Conservation (phyloP, 768 basidiomycete genomes). For the Dacryopinax primogenitus region DNA sequence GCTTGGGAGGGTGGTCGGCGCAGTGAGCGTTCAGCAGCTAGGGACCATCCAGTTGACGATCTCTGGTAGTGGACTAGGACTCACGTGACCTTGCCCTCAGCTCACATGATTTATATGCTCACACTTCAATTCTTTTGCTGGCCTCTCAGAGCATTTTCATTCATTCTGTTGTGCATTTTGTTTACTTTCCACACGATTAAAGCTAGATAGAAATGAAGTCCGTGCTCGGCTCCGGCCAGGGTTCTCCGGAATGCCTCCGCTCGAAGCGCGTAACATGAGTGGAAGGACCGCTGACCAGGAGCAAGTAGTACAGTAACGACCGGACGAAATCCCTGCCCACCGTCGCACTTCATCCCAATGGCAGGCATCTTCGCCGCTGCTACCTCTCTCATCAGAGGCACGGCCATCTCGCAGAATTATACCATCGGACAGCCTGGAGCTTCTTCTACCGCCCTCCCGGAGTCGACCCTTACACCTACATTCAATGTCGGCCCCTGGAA, state of each 20-base stretch:
- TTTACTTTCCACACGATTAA: too few relatives aligned
- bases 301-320: too few relatives aligned
- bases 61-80: too few relatives aligned
- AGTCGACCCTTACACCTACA: conserved; percentile 29
- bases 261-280: not conserved
- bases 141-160: too few relatives aligned
- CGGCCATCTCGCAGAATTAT: conserved; percentile 70
- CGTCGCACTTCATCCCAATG: not conserved
- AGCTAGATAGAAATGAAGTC: not conserved
- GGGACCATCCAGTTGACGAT: too few relatives aligned
- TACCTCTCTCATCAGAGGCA: conserved; percentile 67
- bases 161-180: too few relatives aligned
- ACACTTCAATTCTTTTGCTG: too few relatives aligned
- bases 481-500: conserved; percentile 78
- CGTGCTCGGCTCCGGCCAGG: not conserved
- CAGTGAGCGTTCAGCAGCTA: not conserved
- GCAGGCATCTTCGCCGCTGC: conserved; percentile 61
- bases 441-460: not conserved
- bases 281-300: not conserved
- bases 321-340: too few relatives aligned
- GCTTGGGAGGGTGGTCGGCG: too few relatives aligned
- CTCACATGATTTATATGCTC: too few relatives aligned
- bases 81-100: too few relatives aligned
- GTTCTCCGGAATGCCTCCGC: not conserved
- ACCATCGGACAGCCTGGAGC: conserved; percentile 32